Evolutionary conservation across 352 stramenopile genomes (phyloP), one percentile per base, ranked within the genome.

Genomic region (Pythium phragmiticola): DNA sequence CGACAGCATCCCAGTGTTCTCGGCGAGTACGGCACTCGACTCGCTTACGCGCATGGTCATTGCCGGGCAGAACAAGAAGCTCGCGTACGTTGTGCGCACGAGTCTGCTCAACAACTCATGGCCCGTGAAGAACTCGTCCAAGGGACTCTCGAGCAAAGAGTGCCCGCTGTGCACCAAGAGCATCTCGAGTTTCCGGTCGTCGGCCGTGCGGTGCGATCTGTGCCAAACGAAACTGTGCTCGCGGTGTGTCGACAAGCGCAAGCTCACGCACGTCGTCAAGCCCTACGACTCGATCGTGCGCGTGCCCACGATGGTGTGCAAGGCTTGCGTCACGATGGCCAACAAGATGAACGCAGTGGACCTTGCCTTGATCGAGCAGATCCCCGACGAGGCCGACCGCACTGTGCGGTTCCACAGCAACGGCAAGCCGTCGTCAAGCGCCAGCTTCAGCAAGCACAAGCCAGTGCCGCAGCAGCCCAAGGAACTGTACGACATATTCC

Each of bases 191-290:
- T 47, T 65, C 21, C 58, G 58, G n/a, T 30, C 6, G 47, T 9
- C 41, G 26, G 26, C 23, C 14, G 48, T 28, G 16, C 30, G 21
- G 2, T 66, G 60, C 39, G 50, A 66, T 21, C 9, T 66, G 4
- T 66, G 60, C 16, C 50, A 37, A 3, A 47, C 23, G 16, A 46
- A 54, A 12, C 14, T 48, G 7, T 66, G 60, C 11, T 23, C 23
- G 41, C 50, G 51, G 9, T 66, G 60, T 26, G 42, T 60, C 0
- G 50, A 55, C 50, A 66, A 60, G 43, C 60, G 53, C 52, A 66
- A 66, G 42, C 51, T 66, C 28, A 54, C 53, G n/a, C 36, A 60
- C 21, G 43, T 60, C 19, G 37, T 42, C 11, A 37, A 39, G 17
- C 37, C 36, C 2, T 11, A 37, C 4, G 21, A 33, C 30, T n/a